phyloP scores from a whole-genome alignment of 1,284 basidiomycete species.

The Stygiomarasmius scandens region DNA sequence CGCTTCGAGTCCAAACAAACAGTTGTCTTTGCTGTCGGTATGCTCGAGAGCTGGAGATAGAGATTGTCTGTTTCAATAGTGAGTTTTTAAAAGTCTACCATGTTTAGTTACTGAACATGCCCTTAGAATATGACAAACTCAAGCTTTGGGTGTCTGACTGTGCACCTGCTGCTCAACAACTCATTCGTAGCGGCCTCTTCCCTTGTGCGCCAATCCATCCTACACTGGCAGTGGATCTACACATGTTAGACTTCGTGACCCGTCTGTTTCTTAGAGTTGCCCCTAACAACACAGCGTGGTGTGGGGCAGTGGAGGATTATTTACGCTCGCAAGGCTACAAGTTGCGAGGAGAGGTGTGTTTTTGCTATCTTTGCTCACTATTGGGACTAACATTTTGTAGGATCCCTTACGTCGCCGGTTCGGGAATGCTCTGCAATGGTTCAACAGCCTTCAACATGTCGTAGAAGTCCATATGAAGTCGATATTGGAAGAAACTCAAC shows the following conservation, averaged over 20 bases:
- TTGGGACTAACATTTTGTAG: neutral
- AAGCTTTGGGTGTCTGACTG: neutral
- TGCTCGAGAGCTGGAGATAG: no score
- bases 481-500: neutral
- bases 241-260: neutral
- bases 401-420: conserved; percentile 4
- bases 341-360: neutral
- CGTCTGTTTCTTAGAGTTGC: conserved; percentile 5
- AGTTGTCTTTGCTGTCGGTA: no score
- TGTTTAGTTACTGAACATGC: no score
- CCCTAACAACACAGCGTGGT: conserved; percentile 10
- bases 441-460: conserved; percentile 34
- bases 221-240: conserved; percentile 3
- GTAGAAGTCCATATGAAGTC: neutral
- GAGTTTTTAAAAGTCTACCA: no score
- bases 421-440: conserved; percentile 7
- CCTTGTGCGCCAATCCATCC: conserved; percentile 1
- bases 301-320: neutral
- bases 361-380: no score
- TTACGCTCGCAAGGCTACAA: conserved; percentile 1
- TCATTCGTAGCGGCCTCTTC: neutral
- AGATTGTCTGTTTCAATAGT: no score
- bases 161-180: neutral
- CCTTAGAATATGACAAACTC: no score
- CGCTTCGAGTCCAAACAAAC: no score